Percentiles rank a stretch among this genome's conserved stretches.
Conservation (phyloP, 352 stramenopile species). For the Pythium utonaiense region DNA sequence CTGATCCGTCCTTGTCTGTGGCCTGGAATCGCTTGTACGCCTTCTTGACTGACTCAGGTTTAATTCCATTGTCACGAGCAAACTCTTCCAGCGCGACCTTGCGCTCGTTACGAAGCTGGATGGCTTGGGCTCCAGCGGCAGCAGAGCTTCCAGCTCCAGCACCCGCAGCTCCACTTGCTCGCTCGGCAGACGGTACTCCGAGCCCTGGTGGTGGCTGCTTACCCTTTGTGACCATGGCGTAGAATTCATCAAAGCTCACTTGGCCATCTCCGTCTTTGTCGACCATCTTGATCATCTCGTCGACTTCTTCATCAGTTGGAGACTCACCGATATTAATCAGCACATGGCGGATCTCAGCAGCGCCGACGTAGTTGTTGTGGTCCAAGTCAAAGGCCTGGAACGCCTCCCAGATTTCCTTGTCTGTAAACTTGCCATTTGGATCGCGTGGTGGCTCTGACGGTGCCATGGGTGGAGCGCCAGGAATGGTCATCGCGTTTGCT, state of each 20-base stretch:
- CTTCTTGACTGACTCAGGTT: slow-evolving; percentile 95
- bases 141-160: slow-evolving; percentile 22
- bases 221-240: slow-evolving; percentile 93
- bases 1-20: slow-evolving; percentile 92
- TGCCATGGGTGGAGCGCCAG: slow-evolving; percentile 46
- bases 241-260: slow-evolving; percentile 95
- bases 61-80: slow-evolving; percentile 93
- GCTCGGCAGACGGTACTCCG: slow-evolving; percentile 31
- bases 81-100: slow-evolving; percentile 92
- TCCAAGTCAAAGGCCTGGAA: slow-evolving; percentile 94
- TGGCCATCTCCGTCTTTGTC: slow-evolving; percentile 94
- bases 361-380: slow-evolving; percentile 95
- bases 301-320: slow-evolving; percentile 94
- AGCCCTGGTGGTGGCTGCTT: slow-evolving; percentile 89
- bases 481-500: slow-evolving; percentile 48
- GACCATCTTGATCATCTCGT: slow-evolving; percentile 97
- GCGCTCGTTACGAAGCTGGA: slow-evolving; percentile 92
- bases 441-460: slow-evolving; percentile 80
- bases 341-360: slow-evolving; percentile 92
- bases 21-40: slow-evolving; percentile 95
- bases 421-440: slow-evolving; percentile 94
- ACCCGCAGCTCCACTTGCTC: slow-evolving; percentile 31
- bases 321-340: slow-evolving; percentile 95
- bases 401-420: slow-evolving; percentile 94
- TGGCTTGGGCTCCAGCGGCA: slow-evolving; percentile 54